A percentile compares a stretch with the other conserved stretches of the same genome.
phyloP scores from a whole-genome alignment of 78 protist species.

The Anaeramoeba ignava region DNA sequence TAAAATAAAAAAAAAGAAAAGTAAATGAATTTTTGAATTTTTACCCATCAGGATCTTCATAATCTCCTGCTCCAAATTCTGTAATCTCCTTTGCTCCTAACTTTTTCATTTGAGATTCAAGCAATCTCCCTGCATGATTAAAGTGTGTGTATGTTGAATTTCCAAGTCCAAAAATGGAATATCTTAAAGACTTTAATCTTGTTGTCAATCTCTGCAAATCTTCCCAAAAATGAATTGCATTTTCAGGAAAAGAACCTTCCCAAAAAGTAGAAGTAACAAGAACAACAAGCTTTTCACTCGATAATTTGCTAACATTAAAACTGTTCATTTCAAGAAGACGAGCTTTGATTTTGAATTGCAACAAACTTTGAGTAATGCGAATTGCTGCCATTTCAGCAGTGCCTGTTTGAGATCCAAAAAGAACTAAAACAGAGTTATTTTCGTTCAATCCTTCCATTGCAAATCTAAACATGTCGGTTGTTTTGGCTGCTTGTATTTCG shows the following conservation, averaged over 20 bases:
- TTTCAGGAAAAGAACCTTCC: conserved; percentile 19
- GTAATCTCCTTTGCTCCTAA: conserved; percentile 15
- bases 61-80: conserved; percentile 10
- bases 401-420: not conserved
- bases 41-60: conserved; percentile 7
- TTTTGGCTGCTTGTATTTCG: not conserved
- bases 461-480: not conserved
- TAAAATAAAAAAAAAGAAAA: too few species aligned
- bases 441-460: not conserved
- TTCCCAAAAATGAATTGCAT: conserved; percentile 9
- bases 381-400: not conserved
- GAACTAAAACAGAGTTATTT: not conserved
- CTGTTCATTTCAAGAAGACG: not conserved
- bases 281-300: not conserved
- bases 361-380: not conserved
- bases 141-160: conserved; percentile 17
- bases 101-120: not conserved
- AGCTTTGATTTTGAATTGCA: not conserved
- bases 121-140: conserved; percentile 8
- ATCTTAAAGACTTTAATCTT: not conserved
- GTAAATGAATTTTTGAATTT: too few species aligned
- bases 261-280: conserved; percentile 25
- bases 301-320: not conserved
- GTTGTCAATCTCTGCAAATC: not conserved
- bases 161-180: conserved; percentile 26